Conservation (phyloP, 2,329 filamentous ascomycete species). For the Aspergillus amoenus region DNA sequence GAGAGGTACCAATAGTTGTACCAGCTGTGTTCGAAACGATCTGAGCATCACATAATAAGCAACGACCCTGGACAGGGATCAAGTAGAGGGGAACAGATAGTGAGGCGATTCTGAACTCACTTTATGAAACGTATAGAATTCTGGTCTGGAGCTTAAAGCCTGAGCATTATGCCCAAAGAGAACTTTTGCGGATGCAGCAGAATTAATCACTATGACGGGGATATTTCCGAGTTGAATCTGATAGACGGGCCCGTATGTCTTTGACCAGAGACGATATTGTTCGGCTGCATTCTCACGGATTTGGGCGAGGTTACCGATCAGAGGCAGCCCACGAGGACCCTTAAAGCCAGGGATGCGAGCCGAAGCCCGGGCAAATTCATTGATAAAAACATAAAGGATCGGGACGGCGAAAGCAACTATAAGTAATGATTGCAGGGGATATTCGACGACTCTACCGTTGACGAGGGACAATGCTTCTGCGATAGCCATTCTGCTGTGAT, state of each 20-base stretch:
- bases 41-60: slow-evolving; percentile 30
- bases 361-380: slow-evolving; percentile 49
- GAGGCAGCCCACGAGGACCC: slow-evolving; percentile 52
- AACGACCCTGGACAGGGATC: not conserved
- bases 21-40: slow-evolving; percentile 65
- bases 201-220: slow-evolving; percentile 57
- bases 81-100: not conserved
- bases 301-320: slow-evolving; percentile 57
- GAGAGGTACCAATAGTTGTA: slow-evolving; percentile 67
- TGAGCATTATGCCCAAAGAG: slow-evolving; percentile 56
- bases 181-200: slow-evolving; percentile 50
- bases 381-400: slow-evolving; percentile 48
- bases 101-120: slow-evolving; percentile 29
- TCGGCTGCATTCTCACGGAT: slow-evolving; percentile 58
- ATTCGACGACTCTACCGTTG: slow-evolving; percentile 18
- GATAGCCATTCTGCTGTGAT: slow-evolving; percentile 27
- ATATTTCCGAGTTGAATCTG: slow-evolving; percentile 60
- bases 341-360: slow-evolving; percentile 49
- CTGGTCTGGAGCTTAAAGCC: slow-evolving; percentile 55
- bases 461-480: slow-evolving; percentile 22
- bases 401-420: slow-evolving; percentile 29
- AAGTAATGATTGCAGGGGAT: slow-evolving; percentile 23
- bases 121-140: slow-evolving; percentile 62
- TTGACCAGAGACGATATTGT: slow-evolving; percentile 57
- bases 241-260: slow-evolving; percentile 52